Evolutionary conservation across 352 stramenopile species (phyloP), one percentile per base, ranked within the genome.

Genomic region (Pythium dissimile): DNA sequence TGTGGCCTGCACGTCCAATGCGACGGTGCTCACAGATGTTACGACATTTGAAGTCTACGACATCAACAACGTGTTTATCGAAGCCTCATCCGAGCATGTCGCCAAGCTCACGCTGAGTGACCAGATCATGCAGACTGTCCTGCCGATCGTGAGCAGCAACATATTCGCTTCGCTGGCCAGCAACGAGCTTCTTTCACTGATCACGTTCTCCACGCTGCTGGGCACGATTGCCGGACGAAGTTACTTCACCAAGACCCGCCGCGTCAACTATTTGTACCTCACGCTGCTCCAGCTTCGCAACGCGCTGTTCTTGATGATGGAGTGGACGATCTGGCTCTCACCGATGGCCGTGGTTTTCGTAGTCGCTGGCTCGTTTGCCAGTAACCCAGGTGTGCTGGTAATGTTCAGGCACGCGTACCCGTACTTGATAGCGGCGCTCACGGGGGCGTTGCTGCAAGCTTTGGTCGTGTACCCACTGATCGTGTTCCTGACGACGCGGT

Each of bases 281-380:
- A 57, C 77, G 37, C 54, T 88, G 27, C 45, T 88, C 11, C 82
- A 92, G 64, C 47, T 83, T 6, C 77, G 80, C 43, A 88, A 89
- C 64, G 73, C 76, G 12, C 78, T 90, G 53, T 88, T 89, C 41
- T 37, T 87, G 9, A 65, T 76, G 12, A 75, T 91, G 48, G 67
- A 88, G 54, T 88, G 76, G 68, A 65, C 86, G 43, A 86, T 88
- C 18, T 83, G 61, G 63, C 55, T 81, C 44, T 86, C 82, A n/a
- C 77, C 79, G 2, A 50, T 77, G 0, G 82, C 79, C 12, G 77
- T 89, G 39, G 52, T 88, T 5, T 91, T 74, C 10, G 81, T 80
- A 46, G 75, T 91, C 26, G 66, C 71, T 6, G 79, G 75, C 1
- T 71, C 77, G 20, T 86, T 88, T 56, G 72, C 77, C 0, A 69